Evolutionary conservation across 2,329 filamentous ascomycete species (phyloP).

Genomic region (Paecilomyces sp.): DNA sequence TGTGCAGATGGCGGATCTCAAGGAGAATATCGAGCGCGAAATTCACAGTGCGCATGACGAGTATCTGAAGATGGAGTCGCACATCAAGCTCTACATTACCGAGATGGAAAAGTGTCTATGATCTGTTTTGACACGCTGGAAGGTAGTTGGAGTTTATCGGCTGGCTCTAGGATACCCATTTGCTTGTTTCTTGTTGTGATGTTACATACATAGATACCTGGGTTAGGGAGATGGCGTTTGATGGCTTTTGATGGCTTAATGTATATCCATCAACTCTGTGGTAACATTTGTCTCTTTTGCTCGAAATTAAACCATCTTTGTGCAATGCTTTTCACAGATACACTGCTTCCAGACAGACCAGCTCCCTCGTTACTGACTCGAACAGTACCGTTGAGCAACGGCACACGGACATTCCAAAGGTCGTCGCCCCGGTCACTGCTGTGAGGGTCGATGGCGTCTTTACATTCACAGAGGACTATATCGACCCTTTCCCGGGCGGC

Average conservation of each 20-base stretch:
- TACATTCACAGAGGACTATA: conserved; percentile 36
- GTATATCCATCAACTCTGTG: conserved; percentile 7
- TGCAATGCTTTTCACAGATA: conserved; percentile 52
- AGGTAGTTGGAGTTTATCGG: conserved; percentile 27
- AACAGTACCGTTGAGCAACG: conserved; percentile 54
- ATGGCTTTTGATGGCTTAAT: background rate
- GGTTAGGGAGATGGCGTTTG: background rate
- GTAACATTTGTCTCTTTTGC: conserved; percentile 20
- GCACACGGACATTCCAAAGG: conserved; percentile 47
- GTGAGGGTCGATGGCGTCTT: conserved; percentile 19
- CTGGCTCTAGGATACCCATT: conserved; percentile 31
- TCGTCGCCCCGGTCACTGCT: conserved; percentile 23
- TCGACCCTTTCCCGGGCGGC: conserved; percentile 20
- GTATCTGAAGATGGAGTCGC: conserved; percentile 94
- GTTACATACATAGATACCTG: conserved; percentile 7
- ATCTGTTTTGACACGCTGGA: conserved; percentile 9
- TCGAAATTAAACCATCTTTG: conserved; percentile 60
- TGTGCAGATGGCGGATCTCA: conserved; percentile 84
- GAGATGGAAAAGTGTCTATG: conserved; percentile 91
- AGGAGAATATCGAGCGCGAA: conserved; percentile 94
- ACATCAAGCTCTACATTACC: conserved; percentile 95
- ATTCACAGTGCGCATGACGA: conserved; percentile 85
- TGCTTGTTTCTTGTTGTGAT: conserved; percentile 18
- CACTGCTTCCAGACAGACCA: conserved; percentile 50
- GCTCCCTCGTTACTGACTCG: conserved; percentile 41